Base-by-base conservation (phyloP, 2,329 filamentous ascomycete genomes). In the Botrytis porri region DNA sequence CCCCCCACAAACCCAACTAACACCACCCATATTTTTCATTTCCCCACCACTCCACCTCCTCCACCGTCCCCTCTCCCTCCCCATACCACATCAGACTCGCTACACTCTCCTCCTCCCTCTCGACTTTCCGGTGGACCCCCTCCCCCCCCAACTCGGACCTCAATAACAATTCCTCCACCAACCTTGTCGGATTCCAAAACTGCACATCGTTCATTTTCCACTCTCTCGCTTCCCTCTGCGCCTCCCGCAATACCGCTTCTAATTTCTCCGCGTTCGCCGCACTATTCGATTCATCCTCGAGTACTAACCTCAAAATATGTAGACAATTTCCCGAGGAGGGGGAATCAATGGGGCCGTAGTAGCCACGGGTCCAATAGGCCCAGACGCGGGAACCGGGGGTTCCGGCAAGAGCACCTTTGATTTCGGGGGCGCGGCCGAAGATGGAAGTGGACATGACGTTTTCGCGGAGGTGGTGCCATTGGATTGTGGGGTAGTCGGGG, bases 1-100 rank as follows among this genome's bases (percentile, higher is more conserved):
- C 4, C 32, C 4, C 35, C 59, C 25, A n/a, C 45, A 32, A 16
- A 71, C 2, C 70, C 69, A 95, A 80, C 90, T 71, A 95, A 80
- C 90, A 93, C 92, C 92, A 95, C 1, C 85, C 91, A 82, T 88
- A 94, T 83, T 93, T 94, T 82, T 95, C 92, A 78, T 92, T 93
- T 20, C 85, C 88, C 69, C 93, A 82, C 92, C 93, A 95, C 67
- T 92, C 88, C 9, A 93, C 82, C 37, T 87, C 84, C 9, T 85
- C 83, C 1, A 81, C 83, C 1, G 83, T 78, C 7, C 85, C 87
- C 20, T 81, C 81, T 16, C 84, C 83, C 1, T 84, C 81, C 3
- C 88, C 90, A 78, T 92, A 91, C 92, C 91, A 94, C 82, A 87
- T 88, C 81, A 95, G 79, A 77, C 90, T 92, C 0, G 91, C 84